Evolutionary conservation across 2,329 filamentous ascomycete species (phyloP).

Genomic region (Diaporthe citrichinensis): DNA sequence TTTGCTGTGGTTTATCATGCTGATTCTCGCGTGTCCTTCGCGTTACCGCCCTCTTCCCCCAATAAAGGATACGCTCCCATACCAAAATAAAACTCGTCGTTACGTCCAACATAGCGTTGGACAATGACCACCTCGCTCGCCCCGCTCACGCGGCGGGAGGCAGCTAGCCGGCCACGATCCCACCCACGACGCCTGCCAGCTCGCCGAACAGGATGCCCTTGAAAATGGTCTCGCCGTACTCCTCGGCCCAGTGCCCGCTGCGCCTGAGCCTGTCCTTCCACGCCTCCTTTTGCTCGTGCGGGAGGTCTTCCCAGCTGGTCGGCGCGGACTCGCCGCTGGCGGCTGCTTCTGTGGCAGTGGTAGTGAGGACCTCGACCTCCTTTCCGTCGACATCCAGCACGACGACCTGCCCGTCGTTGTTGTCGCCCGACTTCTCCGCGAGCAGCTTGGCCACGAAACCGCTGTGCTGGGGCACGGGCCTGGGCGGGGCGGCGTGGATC

Average conservation of each 20-base stretch:
- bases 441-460: conserved; percentile 40
- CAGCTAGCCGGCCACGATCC: conserved; percentile 59
- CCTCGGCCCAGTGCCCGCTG: conserved; percentile 84
- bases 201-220: conserved; percentile 84
- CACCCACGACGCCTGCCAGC: conserved; percentile 74
- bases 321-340: background rate
- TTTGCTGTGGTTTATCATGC: background rate
- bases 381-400: conserved; percentile 45
- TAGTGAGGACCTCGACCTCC: conserved; percentile 48
- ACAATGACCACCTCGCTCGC: background rate
- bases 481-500: conserved; percentile 37
- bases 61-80: background rate
- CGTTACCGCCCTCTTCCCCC: background rate
- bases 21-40: background rate
- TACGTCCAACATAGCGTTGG: background rate
- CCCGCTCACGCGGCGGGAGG: background rate
- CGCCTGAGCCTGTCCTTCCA: conserved; percentile 78
- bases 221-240: conserved; percentile 83
- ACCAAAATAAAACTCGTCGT: background rate
- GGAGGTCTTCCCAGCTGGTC: conserved; percentile 78
- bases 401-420: conserved; percentile 39
- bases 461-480: conserved; percentile 12
- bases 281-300: conserved; percentile 69
- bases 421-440: conserved; percentile 32
- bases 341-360: background rate